Percentiles rank a stretch among this genome's conserved stretches.
Evolutionary conservation across 2,329 filamentous ascomycete genomes (phyloP).

Genomic region (Didymella sp.): DNA sequence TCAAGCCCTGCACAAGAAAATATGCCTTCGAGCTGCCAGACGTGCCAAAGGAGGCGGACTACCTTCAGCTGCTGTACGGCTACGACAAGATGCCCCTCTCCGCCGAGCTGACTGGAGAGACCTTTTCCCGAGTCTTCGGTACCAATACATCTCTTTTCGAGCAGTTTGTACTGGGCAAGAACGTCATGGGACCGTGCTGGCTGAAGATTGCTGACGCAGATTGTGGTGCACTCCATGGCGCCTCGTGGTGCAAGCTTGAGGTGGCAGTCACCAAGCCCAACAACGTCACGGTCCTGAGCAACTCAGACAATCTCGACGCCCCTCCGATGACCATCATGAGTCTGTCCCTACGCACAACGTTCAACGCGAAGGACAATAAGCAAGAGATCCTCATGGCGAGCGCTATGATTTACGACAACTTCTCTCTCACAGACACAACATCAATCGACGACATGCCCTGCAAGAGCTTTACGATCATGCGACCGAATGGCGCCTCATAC

Average conservation of each 20-base stretch:
- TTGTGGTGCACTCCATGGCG: constrained; percentile 84
- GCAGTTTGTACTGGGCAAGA: constrained; percentile 98
- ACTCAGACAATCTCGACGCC: constrained; percentile 80
- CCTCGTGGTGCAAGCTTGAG: constrained; percentile 97
- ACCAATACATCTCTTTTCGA: constrained; percentile 94
- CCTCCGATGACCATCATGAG: constrained; percentile 97
- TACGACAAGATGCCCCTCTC: constrained; percentile 82
- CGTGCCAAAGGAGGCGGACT: constrained; percentile 87
- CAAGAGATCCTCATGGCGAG: constrained; percentile 94
- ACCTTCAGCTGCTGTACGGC: constrained; percentile 94
- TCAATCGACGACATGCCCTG: constrained; percentile 87
- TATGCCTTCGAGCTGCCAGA: constrained; percentile 93
- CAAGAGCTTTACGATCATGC: constrained; percentile 89
- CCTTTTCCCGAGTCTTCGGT: constrained; percentile 93
- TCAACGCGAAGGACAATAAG: constrained; percentile 92
- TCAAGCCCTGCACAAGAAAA: constrained; percentile 86
- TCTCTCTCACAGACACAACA: constrained; percentile 85
- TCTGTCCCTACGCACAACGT: constrained; percentile 82
- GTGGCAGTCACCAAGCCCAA: constrained; percentile 80
- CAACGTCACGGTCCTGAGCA: constrained; percentile 73
- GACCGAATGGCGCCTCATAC: constrained; percentile 77
- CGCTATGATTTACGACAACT: constrained; percentile 89
- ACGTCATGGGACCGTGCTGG: constrained; percentile 99
- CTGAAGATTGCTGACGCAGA: constrained; percentile 86
- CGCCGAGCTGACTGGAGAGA: constrained; percentile 77